These are phyloP conservation scores for Basipetospora chlamydospora DNA, from an alignment of 2,329 filamentous ascomycete species.

Conservation along the genomic window DNA sequence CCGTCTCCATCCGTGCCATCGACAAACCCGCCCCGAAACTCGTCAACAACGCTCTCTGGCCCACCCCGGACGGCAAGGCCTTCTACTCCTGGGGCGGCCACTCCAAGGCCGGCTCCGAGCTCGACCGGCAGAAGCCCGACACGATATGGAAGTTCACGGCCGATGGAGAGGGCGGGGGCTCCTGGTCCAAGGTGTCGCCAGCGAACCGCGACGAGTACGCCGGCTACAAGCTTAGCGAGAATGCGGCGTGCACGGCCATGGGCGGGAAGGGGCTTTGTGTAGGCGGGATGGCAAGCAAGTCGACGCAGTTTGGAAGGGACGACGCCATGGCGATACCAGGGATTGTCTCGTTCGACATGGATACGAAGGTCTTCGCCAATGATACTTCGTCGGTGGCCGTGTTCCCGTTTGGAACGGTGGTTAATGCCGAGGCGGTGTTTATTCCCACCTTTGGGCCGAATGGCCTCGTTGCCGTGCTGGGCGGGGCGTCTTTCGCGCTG, in stretches of 20 bases:
- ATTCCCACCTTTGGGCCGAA: constrained; percentile 7
- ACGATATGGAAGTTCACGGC: constrained; percentile 8
- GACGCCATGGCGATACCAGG: constrained; percentile 3
- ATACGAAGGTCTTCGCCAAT: constrained; percentile 7
- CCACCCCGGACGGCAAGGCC: not conserved
- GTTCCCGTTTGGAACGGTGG: constrained; percentile 6
- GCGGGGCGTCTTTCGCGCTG: constrained; percentile 3
- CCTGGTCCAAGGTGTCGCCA: constrained; percentile 6
- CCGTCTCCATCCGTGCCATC: constrained; percentile 4
- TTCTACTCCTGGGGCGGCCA: constrained; percentile 9
- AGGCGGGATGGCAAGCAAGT: constrained; percentile 6
- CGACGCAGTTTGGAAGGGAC: constrained; percentile 4
- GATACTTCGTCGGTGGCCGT: constrained; percentile 6
- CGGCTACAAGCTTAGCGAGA: constrained; percentile 1
- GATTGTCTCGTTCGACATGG: constrained; percentile 6
- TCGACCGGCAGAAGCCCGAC: not conserved
- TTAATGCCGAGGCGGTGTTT: constrained; percentile 5
- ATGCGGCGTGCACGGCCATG: constrained; percentile 5
- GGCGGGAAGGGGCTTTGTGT: constrained; percentile 6
- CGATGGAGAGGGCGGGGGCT: constrained; percentile 6
- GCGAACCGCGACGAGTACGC: constrained; percentile 4
- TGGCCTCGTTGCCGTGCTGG: constrained; percentile 7
- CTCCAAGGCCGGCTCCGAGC: not conserved
- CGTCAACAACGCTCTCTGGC: constrained; percentile 6
- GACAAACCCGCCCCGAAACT: constrained; percentile 3